Percentiles rank a stretch among this genome's conserved stretches.
These are phyloP conservation scores for Pichia californica DNA, from an alignment of 805 yeast genomes.

Conservation along the genomic window DNA sequence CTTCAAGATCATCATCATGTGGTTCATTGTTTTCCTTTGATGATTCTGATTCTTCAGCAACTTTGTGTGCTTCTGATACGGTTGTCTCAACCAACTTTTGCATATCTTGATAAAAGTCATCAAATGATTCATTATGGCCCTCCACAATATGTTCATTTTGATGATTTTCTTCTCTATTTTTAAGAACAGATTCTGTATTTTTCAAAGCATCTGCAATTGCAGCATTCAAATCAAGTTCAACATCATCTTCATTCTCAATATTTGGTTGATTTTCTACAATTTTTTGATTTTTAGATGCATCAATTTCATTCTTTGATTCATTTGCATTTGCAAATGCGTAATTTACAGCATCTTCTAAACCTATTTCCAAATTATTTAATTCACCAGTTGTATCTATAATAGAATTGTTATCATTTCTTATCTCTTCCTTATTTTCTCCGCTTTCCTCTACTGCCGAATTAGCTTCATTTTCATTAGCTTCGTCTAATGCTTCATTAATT, in stretches of 20 bases:
- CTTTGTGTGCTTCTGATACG: neutral
- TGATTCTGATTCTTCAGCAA: too few relatives aligned
- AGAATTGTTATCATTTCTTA: too few relatives aligned
- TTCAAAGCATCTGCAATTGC: slow-evolving; percentile 24
- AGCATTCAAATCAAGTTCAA: slow-evolving; percentile 16
- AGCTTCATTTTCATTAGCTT: neutral
- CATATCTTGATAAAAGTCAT: slow-evolving; percentile 9
- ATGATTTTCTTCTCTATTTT: slow-evolving; percentile 1
- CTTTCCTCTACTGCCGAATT: too few relatives aligned
- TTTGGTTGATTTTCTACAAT: neutral
- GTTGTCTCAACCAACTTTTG: slow-evolving; percentile 2
- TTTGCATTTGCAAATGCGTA: too few relatives aligned
- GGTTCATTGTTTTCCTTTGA: too few relatives aligned
- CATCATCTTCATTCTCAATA: neutral
- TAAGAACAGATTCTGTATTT: slow-evolving; percentile 7
- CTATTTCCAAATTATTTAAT: too few relatives aligned
- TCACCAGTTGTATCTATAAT: too few relatives aligned
- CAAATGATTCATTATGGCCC: neutral
- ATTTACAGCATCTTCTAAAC: too few relatives aligned
- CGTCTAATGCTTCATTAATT: slow-evolving; percentile 12
- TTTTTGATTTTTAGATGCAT: neutral
- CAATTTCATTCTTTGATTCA: neutral
- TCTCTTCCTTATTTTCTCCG: neutral
- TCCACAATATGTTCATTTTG: neutral
- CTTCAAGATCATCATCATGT: slow-evolving; percentile 3